A percentile compares a stretch with the other conserved stretches of the same genome.
phyloP scores from a whole-genome alignment of 257 asterid species.

The Schizonepeta tenuifolia region DNA sequence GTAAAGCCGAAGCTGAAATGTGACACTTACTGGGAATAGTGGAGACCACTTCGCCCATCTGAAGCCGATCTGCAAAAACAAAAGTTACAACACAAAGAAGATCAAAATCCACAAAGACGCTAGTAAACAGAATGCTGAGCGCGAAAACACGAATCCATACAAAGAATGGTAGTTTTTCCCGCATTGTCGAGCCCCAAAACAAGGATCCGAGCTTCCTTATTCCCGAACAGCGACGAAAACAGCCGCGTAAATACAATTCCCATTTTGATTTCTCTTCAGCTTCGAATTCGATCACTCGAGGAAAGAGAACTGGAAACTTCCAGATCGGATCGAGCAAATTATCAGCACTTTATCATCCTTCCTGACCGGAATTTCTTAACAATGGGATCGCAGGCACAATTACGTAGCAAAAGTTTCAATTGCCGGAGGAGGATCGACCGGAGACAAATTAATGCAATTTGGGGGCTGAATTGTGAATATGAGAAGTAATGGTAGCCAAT shows the following conservation, averaged over 20 bases:
- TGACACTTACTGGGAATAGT: slow-evolving; percentile 78
- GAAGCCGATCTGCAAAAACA: slow-evolving; percentile 80
- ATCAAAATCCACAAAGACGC: background rate
- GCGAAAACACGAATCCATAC: slow-evolving; percentile 40
- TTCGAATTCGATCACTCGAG: slow-evolving; percentile 15
- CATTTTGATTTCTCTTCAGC: slow-evolving; percentile 46
- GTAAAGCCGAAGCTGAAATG: background rate
- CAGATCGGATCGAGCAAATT: slow-evolving; percentile 47
- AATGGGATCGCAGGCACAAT: background rate
- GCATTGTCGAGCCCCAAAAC: slow-evolving; percentile 94
- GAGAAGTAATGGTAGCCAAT: slow-evolving; percentile 14
- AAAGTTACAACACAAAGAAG: background rate
- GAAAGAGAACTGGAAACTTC: slow-evolving; percentile 4
- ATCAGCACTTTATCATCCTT: slow-evolving; percentile 32
- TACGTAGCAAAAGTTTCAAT: background rate
- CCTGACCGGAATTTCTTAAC: slow-evolving; percentile 26
- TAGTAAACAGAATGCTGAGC: background rate
- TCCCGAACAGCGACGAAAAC: slow-evolving; percentile 79
- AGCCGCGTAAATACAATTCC: slow-evolving; percentile 77
- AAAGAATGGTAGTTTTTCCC: slow-evolving; percentile 88
- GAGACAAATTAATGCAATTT: slow-evolving; percentile 10
- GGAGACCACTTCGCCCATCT: slow-evolving; percentile 98
- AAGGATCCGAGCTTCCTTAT: slow-evolving; percentile 93
- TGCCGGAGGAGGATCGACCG: slow-evolving; percentile 32
- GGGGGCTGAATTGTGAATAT: slow-evolving; percentile 26